Evolutionary conservation across 2,329 filamentous ascomycete species (phyloP).

Genomic region (Clarireedia hainanense): DNA sequence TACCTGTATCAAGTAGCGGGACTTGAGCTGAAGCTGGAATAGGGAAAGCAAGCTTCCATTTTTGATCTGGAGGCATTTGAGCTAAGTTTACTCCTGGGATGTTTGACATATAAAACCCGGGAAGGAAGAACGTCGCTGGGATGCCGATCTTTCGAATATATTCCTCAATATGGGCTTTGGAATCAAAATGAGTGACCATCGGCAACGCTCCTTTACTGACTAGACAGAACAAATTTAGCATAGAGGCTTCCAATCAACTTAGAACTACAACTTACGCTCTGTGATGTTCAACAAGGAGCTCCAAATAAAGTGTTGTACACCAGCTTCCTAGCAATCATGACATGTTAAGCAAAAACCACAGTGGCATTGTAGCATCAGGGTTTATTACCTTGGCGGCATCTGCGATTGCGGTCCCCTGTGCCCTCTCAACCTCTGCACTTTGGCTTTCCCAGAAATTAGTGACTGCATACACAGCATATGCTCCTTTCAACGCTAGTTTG

Average conservation of each 20-base stretch:
- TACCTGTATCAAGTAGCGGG: slow-evolving; percentile 28
- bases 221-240: slow-evolving; percentile 13
- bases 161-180: slow-evolving; percentile 33
- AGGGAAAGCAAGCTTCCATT: slow-evolving; percentile 25
- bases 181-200: slow-evolving; percentile 33
- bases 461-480: slow-evolving; percentile 28
- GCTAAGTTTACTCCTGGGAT: slow-evolving; percentile 26
- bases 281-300: slow-evolving; percentile 36
- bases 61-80: slow-evolving; percentile 23
- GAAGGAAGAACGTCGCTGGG: slow-evolving; percentile 40
- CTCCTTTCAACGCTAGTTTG: slow-evolving; percentile 25
- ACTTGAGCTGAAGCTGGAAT: slow-evolving; percentile 26
- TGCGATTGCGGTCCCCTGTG: slow-evolving; percentile 41
- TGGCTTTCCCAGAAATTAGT: slow-evolving; percentile 30
- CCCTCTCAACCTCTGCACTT: slow-evolving; percentile 34
- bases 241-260: background rate
- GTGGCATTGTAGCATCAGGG: slow-evolving; percentile 6
- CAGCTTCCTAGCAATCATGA: slow-evolving; percentile 27
- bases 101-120: slow-evolving; percentile 46
- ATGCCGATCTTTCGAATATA: slow-evolving; percentile 32
- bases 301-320: slow-evolving; percentile 40
- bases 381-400: slow-evolving; percentile 36
- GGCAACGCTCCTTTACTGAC: slow-evolving; percentile 35
- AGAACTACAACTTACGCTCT: slow-evolving; percentile 29
- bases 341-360: background rate